Evolutionary conservation across 768 basidiomycete species (phyloP).

Genomic region (Collybia sordida): DNA sequence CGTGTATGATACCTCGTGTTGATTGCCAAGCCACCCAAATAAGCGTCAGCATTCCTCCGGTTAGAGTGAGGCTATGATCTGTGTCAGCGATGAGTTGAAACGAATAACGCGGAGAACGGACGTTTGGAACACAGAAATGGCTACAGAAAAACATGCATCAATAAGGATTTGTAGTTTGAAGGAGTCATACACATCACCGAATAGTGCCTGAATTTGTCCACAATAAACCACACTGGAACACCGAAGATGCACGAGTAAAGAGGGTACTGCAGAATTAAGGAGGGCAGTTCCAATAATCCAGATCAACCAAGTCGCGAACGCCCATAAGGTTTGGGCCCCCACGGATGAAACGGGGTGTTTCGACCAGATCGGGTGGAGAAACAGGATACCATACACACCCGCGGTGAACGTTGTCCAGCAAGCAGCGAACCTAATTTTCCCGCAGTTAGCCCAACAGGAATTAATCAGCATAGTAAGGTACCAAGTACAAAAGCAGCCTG

Average conservation of each 20-base stretch:
- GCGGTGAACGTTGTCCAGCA: constrained; percentile 62
- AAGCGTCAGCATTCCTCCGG: constrained; percentile 45
- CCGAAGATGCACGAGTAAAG: constrained; percentile 34
- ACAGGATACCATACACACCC: constrained; percentile 52
- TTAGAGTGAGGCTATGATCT: constrained; percentile 41
- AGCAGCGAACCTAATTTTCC: constrained; percentile 45
- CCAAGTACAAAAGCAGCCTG: constrained; percentile 47
- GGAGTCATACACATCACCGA: constrained; percentile 35
- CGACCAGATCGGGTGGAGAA: constrained; percentile 60
- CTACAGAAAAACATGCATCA: constrained; percentile 18
- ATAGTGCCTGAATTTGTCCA: constrained; percentile 52
- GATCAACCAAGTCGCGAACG: constrained; percentile 55
- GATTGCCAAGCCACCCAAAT: constrained; percentile 56
- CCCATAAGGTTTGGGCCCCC: constrained; percentile 61
- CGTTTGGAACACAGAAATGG: constrained; percentile 54
- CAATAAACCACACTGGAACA: constrained; percentile 55
- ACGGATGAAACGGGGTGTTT: constrained; percentile 53
- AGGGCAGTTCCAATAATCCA: constrained; percentile 60
- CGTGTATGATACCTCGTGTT: constrained; percentile 29
- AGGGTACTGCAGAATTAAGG: constrained; percentile 49
- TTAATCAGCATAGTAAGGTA: background rate
- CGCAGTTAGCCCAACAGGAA: background rate
- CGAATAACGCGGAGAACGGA: constrained; percentile 23
- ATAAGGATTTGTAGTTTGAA: background rate
- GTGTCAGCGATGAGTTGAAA: background rate